Evolutionary conservation across 163 green algal species (phyloP).

Genomic region (Scenedesmus sp.): DNA sequence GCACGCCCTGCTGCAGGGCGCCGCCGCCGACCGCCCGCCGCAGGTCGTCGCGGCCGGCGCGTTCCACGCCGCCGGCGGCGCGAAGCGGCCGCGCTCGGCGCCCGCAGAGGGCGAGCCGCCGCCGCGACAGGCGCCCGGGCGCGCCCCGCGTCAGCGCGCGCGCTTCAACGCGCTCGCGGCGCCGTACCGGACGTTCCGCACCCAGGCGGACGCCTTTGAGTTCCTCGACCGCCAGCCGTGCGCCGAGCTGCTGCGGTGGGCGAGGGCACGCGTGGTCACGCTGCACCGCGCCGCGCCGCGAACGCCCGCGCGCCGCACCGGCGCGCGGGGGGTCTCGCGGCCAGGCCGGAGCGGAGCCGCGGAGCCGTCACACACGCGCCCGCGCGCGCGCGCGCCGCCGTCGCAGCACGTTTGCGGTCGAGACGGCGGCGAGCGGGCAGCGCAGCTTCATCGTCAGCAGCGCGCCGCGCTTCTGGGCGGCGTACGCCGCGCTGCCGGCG

Average conservation of each 20-base stretch:
- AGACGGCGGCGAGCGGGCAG: slow-evolving; percentile 57
- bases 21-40: no score
- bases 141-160: no score
- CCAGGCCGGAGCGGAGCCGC: no score
- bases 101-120: no score
- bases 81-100: slow-evolving; percentile 1
- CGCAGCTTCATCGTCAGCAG: slow-evolving; percentile 75
- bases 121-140: no score
- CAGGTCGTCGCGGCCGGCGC: slow-evolving; percentile 7
- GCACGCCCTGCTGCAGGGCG: no score
- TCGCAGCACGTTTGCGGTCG: slow-evolving; percentile 64
- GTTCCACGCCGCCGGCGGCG: neutral
- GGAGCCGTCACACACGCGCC: no score
- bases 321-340: no score
- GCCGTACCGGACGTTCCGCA: slow-evolving; percentile 42
- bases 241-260: slow-evolving; percentile 47
- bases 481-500: slow-evolving; percentile 61
- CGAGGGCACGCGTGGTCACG: no score
- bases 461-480: slow-evolving; percentile 64
- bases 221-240: slow-evolving; percentile 46
- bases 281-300: no score
- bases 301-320: no score
- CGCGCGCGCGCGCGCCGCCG: no score
- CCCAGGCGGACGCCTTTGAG: slow-evolving; percentile 54
- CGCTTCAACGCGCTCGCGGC: slow-evolving; percentile 12